Evolutionary conservation across 805 yeast genomes (phyloP).

Genomic region (Yarrowia sp.): DNA sequence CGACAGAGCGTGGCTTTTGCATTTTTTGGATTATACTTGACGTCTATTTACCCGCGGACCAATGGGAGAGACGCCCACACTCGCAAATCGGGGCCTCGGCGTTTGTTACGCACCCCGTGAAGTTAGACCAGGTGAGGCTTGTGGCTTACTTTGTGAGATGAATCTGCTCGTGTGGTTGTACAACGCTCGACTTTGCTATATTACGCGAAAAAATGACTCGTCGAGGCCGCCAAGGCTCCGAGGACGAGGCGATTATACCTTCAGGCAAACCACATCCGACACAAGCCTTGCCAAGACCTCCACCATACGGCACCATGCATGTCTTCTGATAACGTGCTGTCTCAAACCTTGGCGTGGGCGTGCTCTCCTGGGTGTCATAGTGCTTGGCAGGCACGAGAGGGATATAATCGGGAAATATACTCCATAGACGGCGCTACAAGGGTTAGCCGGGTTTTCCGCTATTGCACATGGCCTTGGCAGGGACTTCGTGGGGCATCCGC

Average conservation of each 20-base stretch:
- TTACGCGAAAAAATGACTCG: neutral
- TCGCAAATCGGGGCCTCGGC: neutral
- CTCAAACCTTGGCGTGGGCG: neutral
- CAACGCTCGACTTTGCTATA: neutral
- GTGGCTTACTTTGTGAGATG: neutral
- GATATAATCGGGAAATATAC: neutral
- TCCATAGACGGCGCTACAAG: neutral
- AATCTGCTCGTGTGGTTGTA: neutral
- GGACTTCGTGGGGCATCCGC: too few species aligned
- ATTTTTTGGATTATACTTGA: neutral
- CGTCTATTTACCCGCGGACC: constrained; percentile 1
- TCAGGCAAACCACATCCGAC: neutral
- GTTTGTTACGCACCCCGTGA: constrained; percentile 1
- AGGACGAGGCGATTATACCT: too few species aligned
- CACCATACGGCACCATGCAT: constrained; percentile 23
- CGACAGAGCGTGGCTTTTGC: neutral
- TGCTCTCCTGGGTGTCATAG: neutral
- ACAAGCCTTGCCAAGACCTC: constrained; percentile 6
- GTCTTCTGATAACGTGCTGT: constrained; percentile 17
- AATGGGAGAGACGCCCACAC: neutral
- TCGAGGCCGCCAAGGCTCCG: neutral
- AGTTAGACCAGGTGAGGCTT: neutral
- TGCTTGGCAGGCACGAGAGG: constrained; percentile 11
- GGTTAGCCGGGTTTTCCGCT: neutral
- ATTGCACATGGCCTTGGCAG: neutral